Base-by-base conservation (phyloP, 768 basidiomycete species). In the Suillus variegatus region DNA sequence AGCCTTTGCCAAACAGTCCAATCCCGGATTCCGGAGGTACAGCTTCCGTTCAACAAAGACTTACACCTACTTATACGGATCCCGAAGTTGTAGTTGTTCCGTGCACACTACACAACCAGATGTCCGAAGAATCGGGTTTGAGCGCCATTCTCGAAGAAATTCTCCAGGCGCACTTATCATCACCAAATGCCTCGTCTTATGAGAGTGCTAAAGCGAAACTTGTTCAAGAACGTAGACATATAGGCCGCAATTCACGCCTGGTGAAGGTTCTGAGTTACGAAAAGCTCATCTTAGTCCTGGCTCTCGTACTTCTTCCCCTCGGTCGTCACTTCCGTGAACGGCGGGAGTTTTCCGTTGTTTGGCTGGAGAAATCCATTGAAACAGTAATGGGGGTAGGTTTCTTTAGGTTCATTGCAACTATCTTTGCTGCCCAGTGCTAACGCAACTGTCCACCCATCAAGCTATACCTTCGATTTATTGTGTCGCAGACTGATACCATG, bases 1-100 rank as follows among this genome's bases (percentile, higher is more conserved):
- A 35, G 64, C 61, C 25, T 44, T 64, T 64, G 64, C 40, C 60
- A 64, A 64, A 64, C 61, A 64, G 25, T 18, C 9, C 4, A 20
- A n/a, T 47, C 20, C 20, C 14, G 41, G 0, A n/a, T 47, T 10
- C 20, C 14, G 41, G 0, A 44, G 9, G 43, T 44, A 9, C 46
- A 47, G 12, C 46, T 47, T 47, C n/a, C n/a, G n/a, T 47, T n/a
- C n/a, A n/a, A 4, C 0, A n/a, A 32, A 32, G 32, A 32, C 32
- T 32, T 32, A 32, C 32, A 32, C n/a, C n/a, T n/a, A n/a, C n/a
- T n/a, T n/a, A n/a, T n/a, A n/a, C 32, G 6, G 32, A 6, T 32
- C 32, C 32, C 47, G 6, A n/a, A n/a, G 20, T 46, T n/a, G 3
- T 4, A 9, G 46, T 47, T 47, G 46, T 47, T 32, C 32, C 32